Conservation (phyloP, 2,329 filamentous ascomycete genomes). For the Cryphonectria japonica region DNA sequence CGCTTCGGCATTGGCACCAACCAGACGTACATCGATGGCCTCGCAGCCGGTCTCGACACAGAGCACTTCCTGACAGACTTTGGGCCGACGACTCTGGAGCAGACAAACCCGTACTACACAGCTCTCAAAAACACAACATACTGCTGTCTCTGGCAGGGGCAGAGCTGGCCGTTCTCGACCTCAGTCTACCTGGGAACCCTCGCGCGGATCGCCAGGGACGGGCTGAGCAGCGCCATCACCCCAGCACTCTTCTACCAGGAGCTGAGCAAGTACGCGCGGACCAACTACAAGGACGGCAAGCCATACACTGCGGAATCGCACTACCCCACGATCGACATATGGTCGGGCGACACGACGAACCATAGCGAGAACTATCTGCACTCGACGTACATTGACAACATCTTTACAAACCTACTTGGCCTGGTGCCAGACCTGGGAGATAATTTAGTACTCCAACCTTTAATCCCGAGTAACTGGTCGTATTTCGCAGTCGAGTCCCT, state of each 20-base stretch:
- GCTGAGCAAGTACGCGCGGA: background rate
- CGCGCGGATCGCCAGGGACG: background rate
- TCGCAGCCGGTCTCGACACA: background rate
- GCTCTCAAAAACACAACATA: background rate
- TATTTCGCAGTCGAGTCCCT: conserved; percentile 1
- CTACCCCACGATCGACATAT: background rate
- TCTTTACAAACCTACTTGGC: conserved; percentile 1
- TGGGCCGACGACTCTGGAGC: background rate
- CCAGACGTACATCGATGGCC: background rate
- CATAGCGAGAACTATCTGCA: conserved; percentile 5
- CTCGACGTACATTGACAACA: conserved; percentile 6
- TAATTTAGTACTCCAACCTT: background rate
- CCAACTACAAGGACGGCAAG: background rate
- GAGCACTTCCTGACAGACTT: background rate
- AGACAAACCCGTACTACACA: background rate
- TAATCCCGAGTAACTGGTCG: background rate
- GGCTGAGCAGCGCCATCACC: background rate
- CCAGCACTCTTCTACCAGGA: background rate
- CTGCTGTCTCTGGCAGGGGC: conserved; percentile 1
- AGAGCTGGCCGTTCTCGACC: conserved; percentile 2
- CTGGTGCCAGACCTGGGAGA: background rate
- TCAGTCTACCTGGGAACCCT: background rate
- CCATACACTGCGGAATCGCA: background rate
- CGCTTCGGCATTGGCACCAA: background rate
- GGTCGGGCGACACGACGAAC: background rate